phyloP scores from a whole-genome alignment of 1,139 yeast genomes.

The Hemisphaericaspora subhashii region DNA sequence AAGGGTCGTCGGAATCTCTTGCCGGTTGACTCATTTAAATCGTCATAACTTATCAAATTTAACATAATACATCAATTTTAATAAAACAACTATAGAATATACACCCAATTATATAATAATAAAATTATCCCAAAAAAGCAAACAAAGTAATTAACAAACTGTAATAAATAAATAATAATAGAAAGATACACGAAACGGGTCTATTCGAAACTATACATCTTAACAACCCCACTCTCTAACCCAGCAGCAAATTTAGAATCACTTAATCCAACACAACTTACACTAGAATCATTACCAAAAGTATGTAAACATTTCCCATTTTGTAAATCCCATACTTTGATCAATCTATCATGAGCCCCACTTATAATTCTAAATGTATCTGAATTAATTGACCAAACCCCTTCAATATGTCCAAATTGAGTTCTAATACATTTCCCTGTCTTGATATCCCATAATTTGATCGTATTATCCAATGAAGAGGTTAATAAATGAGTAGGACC shows the following conservation, averaged over 20 bases:
- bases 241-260: constrained; percentile 91
- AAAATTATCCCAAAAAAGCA: background rate
- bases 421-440: constrained; percentile 89
- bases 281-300: constrained; percentile 73
- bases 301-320: constrained; percentile 93
- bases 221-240: constrained; percentile 80
- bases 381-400: constrained; percentile 95
- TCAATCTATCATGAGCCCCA: constrained; percentile 88
- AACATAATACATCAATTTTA: too few relatives aligned
- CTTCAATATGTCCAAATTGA: constrained; percentile 96
- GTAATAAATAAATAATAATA: too few relatives aligned
- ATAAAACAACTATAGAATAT: too few relatives aligned
- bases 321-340: constrained; percentile 95
- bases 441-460: constrained; percentile 86
- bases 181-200: too few relatives aligned
- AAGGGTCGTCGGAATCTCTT: too few relatives aligned
- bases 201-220: constrained; percentile 77
- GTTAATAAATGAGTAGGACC: constrained; percentile 82
- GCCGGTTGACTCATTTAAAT: too few relatives aligned
- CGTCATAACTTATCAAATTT: too few relatives aligned
- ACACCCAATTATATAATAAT: background rate
- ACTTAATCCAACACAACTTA: constrained; percentile 84
- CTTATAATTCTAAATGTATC: constrained; percentile 92
- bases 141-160: background rate
- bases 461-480: constrained; percentile 89